A percentile compares a stretch with the other conserved stretches of the same genome.
These are phyloP conservation scores for Malus fusca DNA, from an alignment of 306 rosid species.

Conservation along the genomic window DNA sequence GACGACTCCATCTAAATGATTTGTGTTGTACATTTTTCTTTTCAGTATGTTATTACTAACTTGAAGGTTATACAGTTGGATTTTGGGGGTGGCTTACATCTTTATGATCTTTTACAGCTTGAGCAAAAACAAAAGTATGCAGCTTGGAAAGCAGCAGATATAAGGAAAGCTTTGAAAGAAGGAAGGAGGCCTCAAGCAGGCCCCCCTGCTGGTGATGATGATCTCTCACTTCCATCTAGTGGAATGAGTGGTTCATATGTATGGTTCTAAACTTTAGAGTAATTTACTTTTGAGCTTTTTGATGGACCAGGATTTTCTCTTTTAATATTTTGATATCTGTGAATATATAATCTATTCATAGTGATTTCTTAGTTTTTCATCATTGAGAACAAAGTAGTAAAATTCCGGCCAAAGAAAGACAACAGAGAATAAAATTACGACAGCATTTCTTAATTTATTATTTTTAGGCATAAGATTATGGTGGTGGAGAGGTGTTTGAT, in stretches of 20 bases:
- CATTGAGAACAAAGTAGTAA: background rate
- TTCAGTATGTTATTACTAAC: background rate
- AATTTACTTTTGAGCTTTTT: slow-evolving; percentile 1
- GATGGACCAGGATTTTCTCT: background rate
- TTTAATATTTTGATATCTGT: background rate
- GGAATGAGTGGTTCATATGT: slow-evolving; percentile 51
- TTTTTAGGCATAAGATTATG: background rate
- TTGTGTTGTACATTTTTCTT: background rate
- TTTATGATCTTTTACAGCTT: slow-evolving; percentile 48
- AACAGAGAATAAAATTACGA: too few relatives aligned
- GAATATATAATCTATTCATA: background rate
- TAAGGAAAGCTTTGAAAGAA: slow-evolving; percentile 96
- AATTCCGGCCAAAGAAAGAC: background rate
- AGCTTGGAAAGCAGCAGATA: slow-evolving; percentile 99
- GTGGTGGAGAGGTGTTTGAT: background rate
- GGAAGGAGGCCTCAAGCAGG: slow-evolving; percentile 87
- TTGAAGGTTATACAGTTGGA: background rate
- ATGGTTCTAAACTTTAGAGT: slow-evolving; percentile 24
- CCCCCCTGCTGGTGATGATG: slow-evolving; percentile 86
- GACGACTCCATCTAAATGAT: background rate
- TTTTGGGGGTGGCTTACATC: background rate
- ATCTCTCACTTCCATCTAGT: slow-evolving; percentile 51
- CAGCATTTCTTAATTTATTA: background rate
- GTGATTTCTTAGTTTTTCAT: background rate
- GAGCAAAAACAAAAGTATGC: slow-evolving; percentile 99